Percentiles rank a stretch among this genome's conserved stretches.
phyloP scores from a whole-genome alignment of 441 rosid species.

The Euphorbia celastroides region DNA sequence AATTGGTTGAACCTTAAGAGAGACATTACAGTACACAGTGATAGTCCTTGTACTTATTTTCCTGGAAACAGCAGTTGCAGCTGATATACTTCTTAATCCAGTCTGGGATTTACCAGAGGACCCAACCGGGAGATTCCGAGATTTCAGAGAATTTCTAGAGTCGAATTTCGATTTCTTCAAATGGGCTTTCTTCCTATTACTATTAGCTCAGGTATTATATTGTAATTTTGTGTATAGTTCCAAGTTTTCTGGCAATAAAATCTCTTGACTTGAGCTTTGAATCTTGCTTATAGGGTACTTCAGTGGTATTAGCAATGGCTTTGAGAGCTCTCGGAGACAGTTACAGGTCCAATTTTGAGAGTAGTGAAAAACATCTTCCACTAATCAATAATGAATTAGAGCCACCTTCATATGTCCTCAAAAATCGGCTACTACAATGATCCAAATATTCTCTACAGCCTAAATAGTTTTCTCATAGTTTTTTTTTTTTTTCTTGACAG shows the following conservation, averaged over 20 bases:
- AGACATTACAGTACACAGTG: constrained; percentile 26
- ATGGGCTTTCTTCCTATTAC: constrained; percentile 35
- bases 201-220: constrained; percentile 38
- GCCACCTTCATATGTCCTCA: constrained; percentile 18
- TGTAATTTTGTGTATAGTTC: neutral
- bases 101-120: constrained; percentile 61
- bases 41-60: constrained; percentile 35
- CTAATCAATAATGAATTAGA: constrained; percentile 27
- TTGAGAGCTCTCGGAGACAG: constrained; percentile 27
- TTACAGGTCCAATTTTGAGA: constrained; percentile 20
- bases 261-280: neutral
- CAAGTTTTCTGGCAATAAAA: neutral
- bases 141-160: constrained; percentile 39
- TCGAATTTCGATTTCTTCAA: constrained; percentile 37
- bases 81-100: constrained; percentile 42
- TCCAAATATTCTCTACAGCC: no score
- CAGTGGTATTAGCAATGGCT: constrained; percentile 31
- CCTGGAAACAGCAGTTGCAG: constrained; percentile 35
- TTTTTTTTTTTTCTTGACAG: no score
- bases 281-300: constrained; percentile 27
- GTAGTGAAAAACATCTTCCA: constrained; percentile 29
- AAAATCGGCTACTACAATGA: neutral
- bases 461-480: no score
- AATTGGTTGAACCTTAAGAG: constrained; percentile 23
- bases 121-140: constrained; percentile 44